Percentiles rank a stretch among this genome's conserved stretches.
These are phyloP conservation scores for Emmonsiellopsis sp. DNA, from an alignment of 2,329 filamentous ascomycete species.

Conservation along the genomic window DNA sequence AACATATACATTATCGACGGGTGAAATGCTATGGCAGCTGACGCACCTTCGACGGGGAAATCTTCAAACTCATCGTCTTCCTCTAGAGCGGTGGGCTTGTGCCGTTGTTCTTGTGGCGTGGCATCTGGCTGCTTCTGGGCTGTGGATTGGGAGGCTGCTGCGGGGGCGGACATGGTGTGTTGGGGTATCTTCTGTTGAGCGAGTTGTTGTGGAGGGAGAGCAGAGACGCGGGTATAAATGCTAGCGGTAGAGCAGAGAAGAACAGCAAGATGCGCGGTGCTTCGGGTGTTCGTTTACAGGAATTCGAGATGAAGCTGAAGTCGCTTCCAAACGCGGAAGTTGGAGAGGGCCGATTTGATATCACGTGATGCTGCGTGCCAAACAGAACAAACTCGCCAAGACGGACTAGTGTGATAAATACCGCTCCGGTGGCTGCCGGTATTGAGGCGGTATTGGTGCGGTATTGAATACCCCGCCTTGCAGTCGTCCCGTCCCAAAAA, in stretches of 20 bases:
- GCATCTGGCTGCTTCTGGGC: slow-evolving; percentile 26
- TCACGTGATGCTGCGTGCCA: not conserved
- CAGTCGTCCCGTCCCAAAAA: too few relatives aligned
- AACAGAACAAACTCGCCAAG: not conserved
- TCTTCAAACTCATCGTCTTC: slow-evolving; percentile 99
- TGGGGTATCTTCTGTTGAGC: not conserved
- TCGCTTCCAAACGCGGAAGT: too few relatives aligned
- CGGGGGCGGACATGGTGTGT: slow-evolving; percentile 37
- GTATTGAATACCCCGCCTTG: not conserved
- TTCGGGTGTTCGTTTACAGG: too few relatives aligned
- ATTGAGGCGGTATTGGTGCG: not conserved
- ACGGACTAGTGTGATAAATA: not conserved
- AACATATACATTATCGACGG: too few relatives aligned
- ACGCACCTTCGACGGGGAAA: slow-evolving; percentile 84
- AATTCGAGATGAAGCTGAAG: too few relatives aligned
- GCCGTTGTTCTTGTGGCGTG: slow-evolving; percentile 42
- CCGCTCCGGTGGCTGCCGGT: not conserved
- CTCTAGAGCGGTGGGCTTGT: slow-evolving; percentile 66
- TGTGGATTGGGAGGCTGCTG: slow-evolving; percentile 15
- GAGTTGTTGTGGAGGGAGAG: not conserved
- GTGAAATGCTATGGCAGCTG: too few relatives aligned
- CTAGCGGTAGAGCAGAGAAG: too few relatives aligned
- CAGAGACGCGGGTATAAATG: too few relatives aligned
- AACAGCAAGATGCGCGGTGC: too few relatives aligned
- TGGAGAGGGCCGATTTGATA: not conserved